These are phyloP conservation scores for Ramularia collo-cygni DNA, from an alignment of 2,329 filamentous ascomycete genomes.

Conservation along the genomic window DNA sequence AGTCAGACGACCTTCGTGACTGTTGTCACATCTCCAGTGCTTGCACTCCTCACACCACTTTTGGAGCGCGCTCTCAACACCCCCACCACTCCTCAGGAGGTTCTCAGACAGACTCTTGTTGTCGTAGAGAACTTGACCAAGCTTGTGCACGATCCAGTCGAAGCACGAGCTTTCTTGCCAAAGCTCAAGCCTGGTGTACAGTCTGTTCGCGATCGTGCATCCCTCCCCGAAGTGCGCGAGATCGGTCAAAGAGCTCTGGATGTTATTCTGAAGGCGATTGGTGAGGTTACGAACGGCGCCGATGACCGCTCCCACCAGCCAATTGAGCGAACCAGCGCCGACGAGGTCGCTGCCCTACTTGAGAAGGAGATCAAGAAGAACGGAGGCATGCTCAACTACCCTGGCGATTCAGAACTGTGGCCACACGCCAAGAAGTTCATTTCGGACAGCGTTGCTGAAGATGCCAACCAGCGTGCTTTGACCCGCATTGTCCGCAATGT, in stretches of 20 bases:
- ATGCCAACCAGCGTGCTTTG: constrained; percentile 75
- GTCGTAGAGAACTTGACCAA: constrained; percentile 98
- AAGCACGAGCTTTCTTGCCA: constrained; percentile 89
- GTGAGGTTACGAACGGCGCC: constrained; percentile 46
- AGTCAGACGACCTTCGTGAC: constrained; percentile 99
- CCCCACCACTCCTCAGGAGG: constrained; percentile 84
- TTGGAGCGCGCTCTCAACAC: constrained; percentile 91
- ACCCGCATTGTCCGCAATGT: constrained; percentile 63
- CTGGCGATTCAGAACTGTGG: constrained; percentile 57
- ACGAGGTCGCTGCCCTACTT: constrained; percentile 68
- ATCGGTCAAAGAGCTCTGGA: constrained; percentile 73
- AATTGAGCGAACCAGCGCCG: constrained; percentile 59
- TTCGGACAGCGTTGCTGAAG: constrained; percentile 76
- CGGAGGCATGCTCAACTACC: constrained; percentile 54
- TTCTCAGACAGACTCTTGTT: constrained; percentile 89
- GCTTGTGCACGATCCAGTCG: constrained; percentile 90
- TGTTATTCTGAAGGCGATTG: constrained; percentile 93
- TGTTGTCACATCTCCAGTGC: constrained; percentile 87
- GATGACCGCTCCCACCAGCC: constrained; percentile 43
- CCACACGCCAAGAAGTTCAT: constrained; percentile 66
- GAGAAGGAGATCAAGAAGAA: constrained; percentile 69
- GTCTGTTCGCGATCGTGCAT: constrained; percentile 76
- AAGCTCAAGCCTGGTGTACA: constrained; percentile 93
- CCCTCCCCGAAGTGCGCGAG: constrained; percentile 89
- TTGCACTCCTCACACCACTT: constrained; percentile 88